Base-by-base conservation (phyloP, 2,329 filamentous ascomycete species). In the Xylariaceae sp. region DNA sequence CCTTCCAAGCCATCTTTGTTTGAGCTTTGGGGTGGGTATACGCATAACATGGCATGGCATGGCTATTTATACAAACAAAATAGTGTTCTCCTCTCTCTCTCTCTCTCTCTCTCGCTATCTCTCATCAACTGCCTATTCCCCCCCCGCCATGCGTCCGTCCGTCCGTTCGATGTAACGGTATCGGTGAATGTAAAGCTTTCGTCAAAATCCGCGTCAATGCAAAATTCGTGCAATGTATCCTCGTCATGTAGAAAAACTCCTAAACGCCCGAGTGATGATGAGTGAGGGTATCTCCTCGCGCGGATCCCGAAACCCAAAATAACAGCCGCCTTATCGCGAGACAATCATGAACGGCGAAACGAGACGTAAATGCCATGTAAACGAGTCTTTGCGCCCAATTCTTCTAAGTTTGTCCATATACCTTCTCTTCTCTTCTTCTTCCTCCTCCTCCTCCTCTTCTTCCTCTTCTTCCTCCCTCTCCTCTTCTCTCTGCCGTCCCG, bases 201-300 rank as follows among this genome's bases (percentile, higher is more conserved):
- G 35, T 58, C 45, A 58, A 53, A 50, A 12, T 40, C 29, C 53
- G 34, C 50, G 19, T 52, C 48, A 48, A 60, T 56, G 50, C 43
- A 58, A 49, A 51, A 19, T 19, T 58, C 49, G 53, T 60, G 50
- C 43, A 51, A 50, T 51, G 31, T 56, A 40, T 43, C 34, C 37
- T 42, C 46, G 12, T 51, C 29, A 44, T 54, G 27, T 51, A 58
- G 32, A 62, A 54, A 43, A 12, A 62, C 58, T 60, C 64, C 64
- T 46, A 35, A 68, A 68, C 65, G 65, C 65, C 65, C 53, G 42
- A 29, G 53, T 64, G 62, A 19, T n/a, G 43, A 29, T 45, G 43
- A 45, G 59, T 65, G 64, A 66, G 63, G 65, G 65, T 68, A 66
- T 67, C 63, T 64, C 65, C 65, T 67, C 65, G 59, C 56, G 58